Evolutionary conservation across 2,329 filamentous ascomycete species (phyloP), one percentile per base, ranked within the genome.

Genomic region (Chrysoporthe austroafricana): DNA sequence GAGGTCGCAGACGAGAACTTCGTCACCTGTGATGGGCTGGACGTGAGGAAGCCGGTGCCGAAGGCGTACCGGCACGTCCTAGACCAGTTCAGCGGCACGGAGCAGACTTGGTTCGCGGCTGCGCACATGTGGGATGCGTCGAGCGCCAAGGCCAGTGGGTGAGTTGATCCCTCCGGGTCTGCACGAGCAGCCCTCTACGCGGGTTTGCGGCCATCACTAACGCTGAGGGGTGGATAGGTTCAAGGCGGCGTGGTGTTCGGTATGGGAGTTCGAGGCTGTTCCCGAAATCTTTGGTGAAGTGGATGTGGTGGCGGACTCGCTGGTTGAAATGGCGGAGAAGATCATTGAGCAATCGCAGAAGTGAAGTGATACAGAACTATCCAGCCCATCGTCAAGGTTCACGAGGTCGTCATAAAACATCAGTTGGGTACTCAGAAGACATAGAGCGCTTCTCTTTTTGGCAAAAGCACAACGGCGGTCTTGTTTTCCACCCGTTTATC

Each of bases 81-180:
- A 44, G 77, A 79, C n/a, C 75, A 73, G 61, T 80, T 86, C 66
- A 62, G 54, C 34, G 79, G 71, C 0, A 71, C 72, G 0, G 75
- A 77, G 0, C 76, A 82, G 69, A 80, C 79, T 58, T 88, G 85
- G 85, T 88, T 87, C 73, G 86, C 84, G 0, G 86, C 86, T 1
- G 86, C 85, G 32, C 86, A 88, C 75, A 84, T 85, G 79, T 88
- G 86, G 86, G 86, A 88, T 77, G 85, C 85, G 1, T 79, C 80
- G 21, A 83, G 84, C 3, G 85, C 86, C 9, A 79, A 78, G 60
- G 79, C 77, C 66, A 79, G 79, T n/a, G 84, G 84, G 70, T 77
- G 69, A 70, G 73, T 58, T 16, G 32, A 13, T 3, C 34, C 3
- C 6, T n/a, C 4, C 13, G 44, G 5, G 13, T 26, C 16, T 9